Conservation (phyloP, 108 stramenopile species). For the Seminavis robusta region DNA sequence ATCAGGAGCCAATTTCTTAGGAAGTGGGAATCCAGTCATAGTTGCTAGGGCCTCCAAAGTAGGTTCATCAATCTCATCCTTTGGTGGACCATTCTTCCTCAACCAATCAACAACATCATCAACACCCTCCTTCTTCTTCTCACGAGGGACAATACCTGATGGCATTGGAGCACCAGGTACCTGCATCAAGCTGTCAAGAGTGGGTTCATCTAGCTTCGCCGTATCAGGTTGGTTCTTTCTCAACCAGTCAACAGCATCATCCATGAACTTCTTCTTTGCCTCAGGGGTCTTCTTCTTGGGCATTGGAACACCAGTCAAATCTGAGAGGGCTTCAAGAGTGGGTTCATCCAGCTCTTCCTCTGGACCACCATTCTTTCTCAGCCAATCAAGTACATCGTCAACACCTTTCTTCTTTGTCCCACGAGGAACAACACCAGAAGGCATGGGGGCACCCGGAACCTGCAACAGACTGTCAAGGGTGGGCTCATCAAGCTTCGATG, state of each 20-base stretch:
- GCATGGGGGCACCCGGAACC: neutral
- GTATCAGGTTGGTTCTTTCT: no score
- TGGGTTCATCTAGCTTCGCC: no score
- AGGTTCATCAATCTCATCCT: constrained; percentile 2
- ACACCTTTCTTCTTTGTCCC: constrained; percentile 6
- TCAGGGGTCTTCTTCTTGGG: no score
- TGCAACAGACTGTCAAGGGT: neutral
- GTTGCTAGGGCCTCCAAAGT: constrained; percentile 2
- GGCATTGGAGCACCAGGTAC: no score
- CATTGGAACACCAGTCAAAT: no score
- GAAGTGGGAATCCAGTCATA: constrained; percentile 11
- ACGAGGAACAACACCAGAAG: neutral
- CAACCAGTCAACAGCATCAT: no score
- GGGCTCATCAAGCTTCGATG: constrained; percentile 8
- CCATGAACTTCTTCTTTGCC: no score
- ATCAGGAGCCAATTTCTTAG: neutral
- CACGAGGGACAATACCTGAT: no score
- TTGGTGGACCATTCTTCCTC: constrained; percentile 7
- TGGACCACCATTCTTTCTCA: no score
- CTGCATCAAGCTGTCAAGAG: no score
- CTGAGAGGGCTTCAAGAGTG: constrained; percentile 1
- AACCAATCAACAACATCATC: constrained; percentile 28
- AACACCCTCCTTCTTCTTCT: no score
- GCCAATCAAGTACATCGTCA: constrained; percentile 10
- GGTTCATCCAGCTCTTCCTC: constrained; percentile 1